Conservation (phyloP, 176 grass and related monocot genomes). For the Bothriochloa decipiens region DNA sequence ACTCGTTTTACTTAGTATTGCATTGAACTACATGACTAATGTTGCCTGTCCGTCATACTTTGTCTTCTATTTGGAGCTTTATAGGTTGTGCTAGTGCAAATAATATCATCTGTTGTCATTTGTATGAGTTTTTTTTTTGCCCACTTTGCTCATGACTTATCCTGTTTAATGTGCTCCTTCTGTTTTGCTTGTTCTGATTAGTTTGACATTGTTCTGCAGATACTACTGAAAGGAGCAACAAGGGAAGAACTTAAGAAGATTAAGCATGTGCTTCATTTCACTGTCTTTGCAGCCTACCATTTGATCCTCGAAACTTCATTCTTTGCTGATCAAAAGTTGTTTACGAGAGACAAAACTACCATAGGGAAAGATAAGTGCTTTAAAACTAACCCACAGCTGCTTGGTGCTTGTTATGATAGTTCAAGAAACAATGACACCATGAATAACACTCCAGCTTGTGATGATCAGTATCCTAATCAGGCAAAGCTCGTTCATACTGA, state of each 20-base stretch:
- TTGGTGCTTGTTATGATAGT: conserved; percentile 39
- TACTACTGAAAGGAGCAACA: conserved; percentile 86
- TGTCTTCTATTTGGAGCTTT: background rate
- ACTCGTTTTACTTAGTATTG: background rate
- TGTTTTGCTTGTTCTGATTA: background rate
- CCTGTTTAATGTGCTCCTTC: background rate
- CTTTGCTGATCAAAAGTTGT: conserved; percentile 82
- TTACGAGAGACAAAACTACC: conserved; percentile 56
- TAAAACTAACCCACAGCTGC: conserved; percentile 29
- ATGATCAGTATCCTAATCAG: conserved; percentile 42
- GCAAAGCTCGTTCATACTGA: conserved; percentile 38
- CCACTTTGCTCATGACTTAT: background rate
- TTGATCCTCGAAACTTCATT: conserved; percentile 94
- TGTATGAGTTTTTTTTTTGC: background rate
- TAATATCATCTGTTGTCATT: background rate
- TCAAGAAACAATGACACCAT: conserved; percentile 30
- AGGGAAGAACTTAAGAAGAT: conserved; percentile 90
- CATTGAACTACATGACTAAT: background rate
- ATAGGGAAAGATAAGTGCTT: conserved; percentile 44
- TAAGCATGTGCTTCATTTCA: conserved; percentile 81
- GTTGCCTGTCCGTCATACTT: background rate
- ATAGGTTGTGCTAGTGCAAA: background rate
- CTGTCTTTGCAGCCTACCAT: conserved; percentile 95
- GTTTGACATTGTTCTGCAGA: conserved; percentile 57
- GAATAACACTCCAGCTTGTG: conserved; percentile 36